Percentiles rank a stretch among this genome's conserved stretches.
These are phyloP conservation scores for Capsicum rhomboideum DNA, from an alignment of 257 asterid species.

Conservation along the genomic window DNA sequence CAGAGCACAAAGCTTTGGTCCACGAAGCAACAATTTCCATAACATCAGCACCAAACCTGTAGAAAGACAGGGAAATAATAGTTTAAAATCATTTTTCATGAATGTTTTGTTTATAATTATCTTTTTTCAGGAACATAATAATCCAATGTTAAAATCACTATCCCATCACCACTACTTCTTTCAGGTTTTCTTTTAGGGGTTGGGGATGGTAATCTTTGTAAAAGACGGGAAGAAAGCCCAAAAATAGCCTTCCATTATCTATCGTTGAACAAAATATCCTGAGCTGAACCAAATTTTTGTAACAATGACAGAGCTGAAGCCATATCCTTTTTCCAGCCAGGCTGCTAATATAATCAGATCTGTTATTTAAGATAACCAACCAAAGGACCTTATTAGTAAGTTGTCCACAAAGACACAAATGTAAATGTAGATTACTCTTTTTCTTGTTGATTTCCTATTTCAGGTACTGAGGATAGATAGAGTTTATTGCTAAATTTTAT, in stretches of 20 bases:
- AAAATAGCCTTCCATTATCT: background rate
- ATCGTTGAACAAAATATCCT: background rate
- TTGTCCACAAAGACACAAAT: background rate
- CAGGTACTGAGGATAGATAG: background rate
- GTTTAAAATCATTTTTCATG: background rate
- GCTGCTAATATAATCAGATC: background rate
- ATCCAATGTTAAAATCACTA: background rate
- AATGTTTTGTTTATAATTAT: background rate
- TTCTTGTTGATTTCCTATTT: background rate
- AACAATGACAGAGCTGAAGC: background rate
- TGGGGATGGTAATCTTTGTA: background rate
- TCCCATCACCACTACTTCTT: background rate
- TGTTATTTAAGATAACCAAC: background rate
- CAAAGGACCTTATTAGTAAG: background rate
- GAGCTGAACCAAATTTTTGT: background rate
- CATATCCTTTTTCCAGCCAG: background rate
- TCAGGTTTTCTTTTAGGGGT: background rate
- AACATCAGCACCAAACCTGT: slow-evolving; percentile 94
- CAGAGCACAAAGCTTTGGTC: slow-evolving; percentile 76
- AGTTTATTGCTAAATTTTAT: background rate
- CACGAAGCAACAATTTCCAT: slow-evolving; percentile 87
- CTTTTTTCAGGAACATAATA: background rate
- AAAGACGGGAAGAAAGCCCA: background rate
- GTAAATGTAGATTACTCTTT: background rate
- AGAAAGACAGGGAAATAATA: background rate